These are phyloP conservation scores for Penicillium sp. DNA, from an alignment of 2,329 filamentous ascomycete genomes.

Conservation along the genomic window DNA sequence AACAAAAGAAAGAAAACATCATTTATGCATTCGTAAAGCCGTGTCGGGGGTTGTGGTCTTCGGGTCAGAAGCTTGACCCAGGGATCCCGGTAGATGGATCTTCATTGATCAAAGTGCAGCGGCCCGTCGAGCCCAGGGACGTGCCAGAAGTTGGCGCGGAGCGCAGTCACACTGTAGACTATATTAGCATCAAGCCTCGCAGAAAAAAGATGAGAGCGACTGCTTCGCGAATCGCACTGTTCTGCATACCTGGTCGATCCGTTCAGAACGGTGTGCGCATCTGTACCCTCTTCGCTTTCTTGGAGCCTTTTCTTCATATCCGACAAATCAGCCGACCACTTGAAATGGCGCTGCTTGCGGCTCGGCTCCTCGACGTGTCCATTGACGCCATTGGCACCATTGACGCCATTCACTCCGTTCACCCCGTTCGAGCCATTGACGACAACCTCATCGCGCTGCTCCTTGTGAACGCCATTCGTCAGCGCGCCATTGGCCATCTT, in stretches of 20 bases:
- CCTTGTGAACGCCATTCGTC: slow-evolving; percentile 43
- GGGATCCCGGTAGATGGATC: slow-evolving; percentile 27
- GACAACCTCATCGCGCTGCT: slow-evolving; percentile 10
- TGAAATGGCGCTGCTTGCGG: slow-evolving; percentile 78
- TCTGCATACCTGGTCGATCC: slow-evolving; percentile 71
- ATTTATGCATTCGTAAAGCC: slow-evolving; percentile 5
- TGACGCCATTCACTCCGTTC: slow-evolving; percentile 1
- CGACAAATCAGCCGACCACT: slow-evolving; percentile 81
- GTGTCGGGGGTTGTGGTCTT: background rate
- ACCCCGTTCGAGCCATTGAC: slow-evolving; percentile 19
- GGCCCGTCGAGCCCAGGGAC: slow-evolving; percentile 65
- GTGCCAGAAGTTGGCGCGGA: slow-evolving; percentile 89
- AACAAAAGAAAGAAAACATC: background rate
- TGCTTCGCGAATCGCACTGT: background rate
- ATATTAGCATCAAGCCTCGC: background rate
- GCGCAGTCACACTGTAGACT: slow-evolving; percentile 71
- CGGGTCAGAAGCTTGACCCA: no score
- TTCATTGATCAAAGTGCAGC: slow-evolving; percentile 60
- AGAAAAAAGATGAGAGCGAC: background rate
- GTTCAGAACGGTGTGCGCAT: slow-evolving; percentile 86
- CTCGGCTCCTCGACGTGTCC: slow-evolving; percentile 28
- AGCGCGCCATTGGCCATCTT: slow-evolving; percentile 59
- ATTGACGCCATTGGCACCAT: slow-evolving; percentile 23
- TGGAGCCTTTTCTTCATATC: slow-evolving; percentile 85
- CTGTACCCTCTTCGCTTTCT: slow-evolving; percentile 73